Base-by-base conservation (phyloP, 305 asterid genomes). In the Striga hermonthica region DNA sequence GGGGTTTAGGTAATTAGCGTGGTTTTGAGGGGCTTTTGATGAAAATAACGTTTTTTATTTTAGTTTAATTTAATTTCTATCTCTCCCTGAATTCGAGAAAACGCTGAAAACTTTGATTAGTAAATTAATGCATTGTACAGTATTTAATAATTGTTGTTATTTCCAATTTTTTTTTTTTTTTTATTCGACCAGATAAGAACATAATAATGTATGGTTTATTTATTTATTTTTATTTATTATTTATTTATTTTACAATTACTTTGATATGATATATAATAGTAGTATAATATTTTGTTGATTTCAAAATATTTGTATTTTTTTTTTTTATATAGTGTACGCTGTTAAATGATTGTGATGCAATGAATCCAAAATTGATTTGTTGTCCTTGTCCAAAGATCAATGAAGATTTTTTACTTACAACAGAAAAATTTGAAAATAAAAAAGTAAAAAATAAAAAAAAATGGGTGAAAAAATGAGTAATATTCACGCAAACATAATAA, bases 331-430 rank as follows among this genome's bases (percentile, higher is more conserved):
- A 55, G 57, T 57, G 58, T 4, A 55, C 53, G 13, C 58, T 60
- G 12, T 57, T 53, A 50, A 57, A 62, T 79, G 73, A 77, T 72
- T 72, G 74, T 70, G 60, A 68, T 65, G 67, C 16, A 49, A 62
- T 45, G 71, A 15, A 61, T 43, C 60, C 68, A 64, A 69, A 69
- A 65, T 59, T 69, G 59, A 52, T 69, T 37, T 44, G 61, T 39
- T 65, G 76, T 76, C 79, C 71, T 66, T 58, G 65, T 69, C 62
- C 72, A 4, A 69, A 64, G 57, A 77, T 81, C 76, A 69, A 60
- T 64, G 62, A 41, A 68, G 68, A 64, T 70, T 72, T 68, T 70
- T 72, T 68, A 50, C 57, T 60, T 15, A 49, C 63, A 36, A 68
- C 49, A 72, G 5, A 7, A 56, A 69, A 45, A 43, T 0, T 22